Percentiles rank a stretch among this genome's conserved stretches.
phyloP scores from a whole-genome alignment of 2,329 filamentous ascomycete genomes.

The Calcarisporium arbuscula region DNA sequence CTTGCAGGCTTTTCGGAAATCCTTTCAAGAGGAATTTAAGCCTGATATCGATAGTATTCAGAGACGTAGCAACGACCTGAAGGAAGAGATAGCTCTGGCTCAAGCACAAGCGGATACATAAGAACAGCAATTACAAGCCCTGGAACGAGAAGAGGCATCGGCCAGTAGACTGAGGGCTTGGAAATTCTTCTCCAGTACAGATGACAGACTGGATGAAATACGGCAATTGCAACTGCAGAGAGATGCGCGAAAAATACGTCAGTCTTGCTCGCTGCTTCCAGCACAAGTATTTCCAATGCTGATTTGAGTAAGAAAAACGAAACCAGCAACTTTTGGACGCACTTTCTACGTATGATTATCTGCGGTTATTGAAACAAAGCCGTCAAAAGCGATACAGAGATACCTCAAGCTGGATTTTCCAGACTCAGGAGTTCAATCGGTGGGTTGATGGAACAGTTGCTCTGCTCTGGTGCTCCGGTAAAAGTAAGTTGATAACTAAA shows the following conservation, averaged over 20 bases:
- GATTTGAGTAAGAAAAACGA: no score
- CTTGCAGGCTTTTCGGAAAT: constrained; percentile 14
- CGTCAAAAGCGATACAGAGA: constrained; percentile 18
- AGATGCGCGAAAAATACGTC: not conserved
- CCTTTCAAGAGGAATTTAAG: constrained; percentile 24
- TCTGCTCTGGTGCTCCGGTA: constrained; percentile 23
- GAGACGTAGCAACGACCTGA: constrained; percentile 14
- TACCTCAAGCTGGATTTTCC: constrained; percentile 22
- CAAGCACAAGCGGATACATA: constrained; percentile 15
- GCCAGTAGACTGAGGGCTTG: no score
- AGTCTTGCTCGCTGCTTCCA: no score
- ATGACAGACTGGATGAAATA: no score
- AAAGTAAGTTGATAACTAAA: constrained; percentile 18
- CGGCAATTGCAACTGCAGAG: not conserved
- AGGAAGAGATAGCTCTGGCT: constrained; percentile 17
- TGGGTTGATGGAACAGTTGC: constrained; percentile 13
- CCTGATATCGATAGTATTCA: constrained; percentile 15
- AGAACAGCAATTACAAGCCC: constrained; percentile 15
- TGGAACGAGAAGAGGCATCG: constrained; percentile 11
- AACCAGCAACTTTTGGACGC: constrained; percentile 19
- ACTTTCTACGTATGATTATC: constrained; percentile 20
- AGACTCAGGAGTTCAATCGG: constrained; percentile 15
- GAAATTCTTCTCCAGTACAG: no score
- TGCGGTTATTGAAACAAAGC: constrained; percentile 18
- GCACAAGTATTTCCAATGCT: no score